Evolutionary conservation across 2,329 filamentous ascomycete species (phyloP), one percentile per base, ranked within the genome.

Genomic region (Colletotrichum melonis): DNA sequence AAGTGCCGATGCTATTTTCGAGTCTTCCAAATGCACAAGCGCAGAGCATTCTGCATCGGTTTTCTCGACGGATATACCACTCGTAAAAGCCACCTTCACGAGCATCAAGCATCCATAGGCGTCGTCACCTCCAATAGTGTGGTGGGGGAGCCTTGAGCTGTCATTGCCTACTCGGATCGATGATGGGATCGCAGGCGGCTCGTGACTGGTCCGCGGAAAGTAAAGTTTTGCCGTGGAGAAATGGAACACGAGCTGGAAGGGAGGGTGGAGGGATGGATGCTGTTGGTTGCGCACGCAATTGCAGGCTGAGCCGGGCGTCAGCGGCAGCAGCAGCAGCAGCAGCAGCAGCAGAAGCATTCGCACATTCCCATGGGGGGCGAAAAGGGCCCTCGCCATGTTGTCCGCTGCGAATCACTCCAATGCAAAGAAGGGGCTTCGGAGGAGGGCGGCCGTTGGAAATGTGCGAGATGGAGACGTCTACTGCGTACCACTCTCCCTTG

Each of bases 171-270:
- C 38, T 59, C 49, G 72, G 57, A 62, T 62, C 60, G 42, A 52
- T 65, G 60, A 66, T 71, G 60, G 38, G 56, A 71, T 73, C 30
- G 19, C 28, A 35, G 62, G 58, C 71, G 32, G 35, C 32, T 26
- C 19, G 49, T 56, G 16, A 70, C 67, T 70, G 67, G 67, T 52
- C 56, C 12, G 60, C 22, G 67, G 46, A n/a, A 65, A 56, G 67
- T 71, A 66, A 26, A 73, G 67, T 65, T 60, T 68, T 49, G 62
- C 60, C 68, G 49, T 60, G 30, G 28, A 35, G 57, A 56, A 42
- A 72, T 72, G 24, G 52, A 72, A 74, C 68, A 74, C 72, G 72
- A 74, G 72, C 49, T 67, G 68, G 38, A 74, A 74, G 72, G 68
- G 72, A 68, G 68, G 72, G 72, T 72, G 59, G 58, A 71, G 60